phyloP scores from a whole-genome alignment of 2,329 filamentous ascomycete species.

The Chaetoscypha palmicola region DNA sequence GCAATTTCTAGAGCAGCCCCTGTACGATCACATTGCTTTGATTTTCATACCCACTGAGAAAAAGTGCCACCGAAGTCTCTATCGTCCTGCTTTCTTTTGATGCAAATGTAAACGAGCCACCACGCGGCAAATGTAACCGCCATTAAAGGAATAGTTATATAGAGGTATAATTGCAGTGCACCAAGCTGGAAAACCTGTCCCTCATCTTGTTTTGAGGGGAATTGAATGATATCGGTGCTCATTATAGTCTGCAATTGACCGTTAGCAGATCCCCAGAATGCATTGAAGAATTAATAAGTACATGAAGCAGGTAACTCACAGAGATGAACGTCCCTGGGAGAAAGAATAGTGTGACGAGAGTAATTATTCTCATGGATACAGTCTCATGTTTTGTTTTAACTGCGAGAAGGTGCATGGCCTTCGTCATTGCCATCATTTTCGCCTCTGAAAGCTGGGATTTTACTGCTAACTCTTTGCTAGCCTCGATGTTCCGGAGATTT shows the following conservation, averaged over 20 bases:
- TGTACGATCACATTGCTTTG: no score
- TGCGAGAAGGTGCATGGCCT: constrained; percentile 31
- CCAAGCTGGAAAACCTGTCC: neutral
- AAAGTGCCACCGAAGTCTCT: no score
- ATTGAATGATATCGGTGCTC: constrained; percentile 34
- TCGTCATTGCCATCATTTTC: constrained; percentile 23
- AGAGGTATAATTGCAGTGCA: neutral
- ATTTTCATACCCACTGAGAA: no score
- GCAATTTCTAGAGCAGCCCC: no score
- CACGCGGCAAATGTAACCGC: neutral
- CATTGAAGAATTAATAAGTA: no score
- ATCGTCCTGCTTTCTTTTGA: neutral
- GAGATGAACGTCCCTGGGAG: constrained; percentile 38
- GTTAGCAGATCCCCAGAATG: constrained; percentile 29
- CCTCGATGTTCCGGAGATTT: constrained; percentile 30
- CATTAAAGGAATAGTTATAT: neutral
- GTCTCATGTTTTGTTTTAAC: constrained; percentile 34
- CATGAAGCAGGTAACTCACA: constrained; percentile 26
- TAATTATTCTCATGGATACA: constrained; percentile 37
- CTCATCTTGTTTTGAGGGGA: constrained; percentile 1
- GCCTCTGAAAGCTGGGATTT: constrained; percentile 19
- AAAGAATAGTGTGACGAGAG: constrained; percentile 37
- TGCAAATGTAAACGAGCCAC: constrained; percentile 1
- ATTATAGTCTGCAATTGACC: constrained; percentile 33
- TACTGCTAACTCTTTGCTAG: constrained; percentile 27